These are phyloP conservation scores for Umbelopsis sp. DNA, from an alignment of 371 early-diverging fungal genomes.

Conservation along the genomic window DNA sequence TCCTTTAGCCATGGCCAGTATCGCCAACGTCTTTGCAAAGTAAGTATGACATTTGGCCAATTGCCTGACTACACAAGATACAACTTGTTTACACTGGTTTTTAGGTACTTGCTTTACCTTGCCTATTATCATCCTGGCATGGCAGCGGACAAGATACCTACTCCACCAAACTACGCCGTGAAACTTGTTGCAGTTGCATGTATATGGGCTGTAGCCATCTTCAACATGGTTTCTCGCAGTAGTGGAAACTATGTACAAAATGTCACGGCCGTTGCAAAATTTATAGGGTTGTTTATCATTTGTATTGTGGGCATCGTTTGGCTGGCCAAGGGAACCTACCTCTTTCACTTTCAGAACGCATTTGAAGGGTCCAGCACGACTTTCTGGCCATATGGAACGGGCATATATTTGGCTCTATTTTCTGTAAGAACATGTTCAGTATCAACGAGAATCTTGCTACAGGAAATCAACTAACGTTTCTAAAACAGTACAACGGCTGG, in stretches of 20 bases:
- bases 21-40: conserved; percentile 19
- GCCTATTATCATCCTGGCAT: conserved; percentile 43
- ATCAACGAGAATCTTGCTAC: conserved; percentile 54
- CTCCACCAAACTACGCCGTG: conserved; percentile 47
- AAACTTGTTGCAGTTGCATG: conserved; percentile 45
- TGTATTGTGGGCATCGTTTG: conserved; percentile 52
- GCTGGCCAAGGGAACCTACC: conserved; percentile 40
- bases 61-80: background rate
- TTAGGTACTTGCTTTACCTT: conserved; percentile 27
- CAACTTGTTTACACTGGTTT: background rate
- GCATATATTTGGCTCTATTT: conserved; percentile 56
- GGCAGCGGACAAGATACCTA: conserved; percentile 20
- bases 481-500: conserved; percentile 59
- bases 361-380: conserved; percentile 46
- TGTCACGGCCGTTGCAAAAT: conserved; percentile 59
- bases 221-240: conserved; percentile 52
- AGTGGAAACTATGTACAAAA: conserved; percentile 59
- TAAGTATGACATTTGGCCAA: background rate
- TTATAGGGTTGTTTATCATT: conserved; percentile 54
- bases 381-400: conserved; percentile 43
- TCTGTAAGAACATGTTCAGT: conserved; percentile 41
- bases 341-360: conserved; percentile 29
- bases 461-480: conserved; percentile 57
- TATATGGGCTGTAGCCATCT: conserved; percentile 33
- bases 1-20: conserved; percentile 38